phyloP scores from a whole-genome alignment of 2,329 filamentous ascomycete genomes.

The Trichoderma oligosporum region DNA sequence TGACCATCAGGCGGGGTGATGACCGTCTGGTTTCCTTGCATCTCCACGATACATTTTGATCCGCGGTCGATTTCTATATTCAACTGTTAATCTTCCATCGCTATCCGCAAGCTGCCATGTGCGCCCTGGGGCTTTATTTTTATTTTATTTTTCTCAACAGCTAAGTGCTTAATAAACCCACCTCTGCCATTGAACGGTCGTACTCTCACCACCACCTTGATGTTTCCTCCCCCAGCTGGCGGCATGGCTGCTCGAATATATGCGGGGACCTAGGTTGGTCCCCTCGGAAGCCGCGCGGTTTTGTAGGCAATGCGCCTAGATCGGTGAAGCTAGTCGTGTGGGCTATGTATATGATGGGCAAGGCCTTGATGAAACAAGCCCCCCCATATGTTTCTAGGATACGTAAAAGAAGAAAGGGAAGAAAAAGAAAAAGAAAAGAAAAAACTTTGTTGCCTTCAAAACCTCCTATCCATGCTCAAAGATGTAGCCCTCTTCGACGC shows the following conservation, averaged over 20 bases:
- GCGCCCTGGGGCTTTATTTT: neutral
- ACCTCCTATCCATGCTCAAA: slow-evolving; percentile 21
- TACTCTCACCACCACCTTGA: slow-evolving; percentile 98
- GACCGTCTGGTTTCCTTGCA: slow-evolving; percentile 90
- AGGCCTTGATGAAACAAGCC: neutral
- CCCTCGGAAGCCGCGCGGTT: slow-evolving; percentile 29
- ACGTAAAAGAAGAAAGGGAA: neutral
- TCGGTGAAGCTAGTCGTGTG: slow-evolving; percentile 13
- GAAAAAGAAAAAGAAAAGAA: neutral
- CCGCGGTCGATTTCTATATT: slow-evolving; percentile 76
- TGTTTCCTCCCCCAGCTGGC: slow-evolving; percentile 79
- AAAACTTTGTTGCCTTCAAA: slow-evolving; percentile 18
- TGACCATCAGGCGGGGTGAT: slow-evolving; percentile 68
- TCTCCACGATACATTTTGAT: slow-evolving; percentile 95
- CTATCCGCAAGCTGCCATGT: neutral
- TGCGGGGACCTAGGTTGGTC: slow-evolving; percentile 37
- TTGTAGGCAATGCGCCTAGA: slow-evolving; percentile 29
- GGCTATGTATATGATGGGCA: slow-evolving; percentile 1
- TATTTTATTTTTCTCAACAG: neutral
- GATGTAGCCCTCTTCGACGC: neutral
- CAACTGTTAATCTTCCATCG: slow-evolving; percentile 23
- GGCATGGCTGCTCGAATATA: slow-evolving; percentile 34
- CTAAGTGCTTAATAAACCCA: slow-evolving; percentile 39
- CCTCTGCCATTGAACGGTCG: slow-evolving; percentile 95
- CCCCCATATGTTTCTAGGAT: neutral